phyloP scores from a whole-genome alignment of 1,139 yeast genomes.

The Taiozyma onychis region DNA sequence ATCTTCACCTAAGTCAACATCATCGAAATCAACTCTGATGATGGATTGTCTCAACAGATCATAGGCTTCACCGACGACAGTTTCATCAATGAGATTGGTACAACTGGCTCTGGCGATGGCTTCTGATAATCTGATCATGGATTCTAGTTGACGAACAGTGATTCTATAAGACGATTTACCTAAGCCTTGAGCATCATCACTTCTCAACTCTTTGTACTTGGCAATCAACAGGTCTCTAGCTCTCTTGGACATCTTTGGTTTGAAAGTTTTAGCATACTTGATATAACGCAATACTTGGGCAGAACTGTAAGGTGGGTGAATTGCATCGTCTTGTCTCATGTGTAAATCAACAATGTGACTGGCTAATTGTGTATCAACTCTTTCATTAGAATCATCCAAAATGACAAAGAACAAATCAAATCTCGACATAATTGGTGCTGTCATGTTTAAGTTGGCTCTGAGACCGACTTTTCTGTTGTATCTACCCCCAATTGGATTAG shows the following conservation, averaged over 20 bases:
- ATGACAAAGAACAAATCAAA: slow-evolving; percentile 94
- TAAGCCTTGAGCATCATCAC: slow-evolving; percentile 88
- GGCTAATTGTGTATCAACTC: slow-evolving; percentile 84
- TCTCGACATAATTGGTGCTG: slow-evolving; percentile 99
- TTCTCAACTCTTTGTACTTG: slow-evolving; percentile 81
- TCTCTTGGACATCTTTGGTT: slow-evolving; percentile 79
- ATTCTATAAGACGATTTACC: slow-evolving; percentile 87
- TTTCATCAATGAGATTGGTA: slow-evolving; percentile 80
- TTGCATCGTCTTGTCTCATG: slow-evolving; percentile 87
- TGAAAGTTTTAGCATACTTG: slow-evolving; percentile 88
- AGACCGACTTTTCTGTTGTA: slow-evolving; percentile 83
- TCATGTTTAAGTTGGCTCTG: slow-evolving; percentile 87
- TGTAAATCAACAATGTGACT: slow-evolving; percentile 90
- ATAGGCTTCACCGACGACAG: slow-evolving; percentile 90
- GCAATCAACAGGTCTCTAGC: slow-evolving; percentile 77
- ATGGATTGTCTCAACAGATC: slow-evolving; percentile 86
- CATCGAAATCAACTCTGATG: slow-evolving; percentile 92
- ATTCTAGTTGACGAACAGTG: slow-evolving; percentile 94
- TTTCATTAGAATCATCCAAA: slow-evolving; percentile 90
- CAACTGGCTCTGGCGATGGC: slow-evolving; percentile 98
- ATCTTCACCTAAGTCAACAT: slow-evolving; percentile 76
- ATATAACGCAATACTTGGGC: slow-evolving; percentile 87
- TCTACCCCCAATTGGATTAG: slow-evolving; percentile 95
- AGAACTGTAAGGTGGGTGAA: slow-evolving; percentile 83
- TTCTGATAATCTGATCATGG: slow-evolving; percentile 87